Percentiles rank a stretch among this genome's conserved stretches.
Conservation (phyloP, 805 yeast species). For the Wickerhamiella shivajii region DNA sequence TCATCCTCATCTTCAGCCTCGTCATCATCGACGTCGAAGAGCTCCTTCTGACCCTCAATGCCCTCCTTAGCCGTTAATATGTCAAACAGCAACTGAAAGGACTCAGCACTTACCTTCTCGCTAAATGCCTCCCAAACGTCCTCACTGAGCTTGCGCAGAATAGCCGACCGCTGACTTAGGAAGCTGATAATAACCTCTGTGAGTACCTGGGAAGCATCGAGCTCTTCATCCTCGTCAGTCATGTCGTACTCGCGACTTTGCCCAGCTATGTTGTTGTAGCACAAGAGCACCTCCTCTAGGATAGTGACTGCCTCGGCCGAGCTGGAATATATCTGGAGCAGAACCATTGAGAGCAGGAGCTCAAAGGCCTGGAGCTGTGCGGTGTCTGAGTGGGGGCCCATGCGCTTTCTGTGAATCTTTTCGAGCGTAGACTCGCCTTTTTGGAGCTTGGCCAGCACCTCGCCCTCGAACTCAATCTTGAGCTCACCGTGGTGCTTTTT, state of each 20-base stretch:
- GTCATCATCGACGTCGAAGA: slow-evolving; percentile 54
- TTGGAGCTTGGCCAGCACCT: slow-evolving; percentile 33
- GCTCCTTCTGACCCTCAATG: slow-evolving; percentile 58
- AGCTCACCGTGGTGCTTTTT: slow-evolving; percentile 11
- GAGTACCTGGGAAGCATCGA: slow-evolving; percentile 35
- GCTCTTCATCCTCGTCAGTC: slow-evolving; percentile 22
- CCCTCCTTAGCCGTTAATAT: slow-evolving; percentile 57
- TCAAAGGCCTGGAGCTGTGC: slow-evolving; percentile 53
- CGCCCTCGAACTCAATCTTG: slow-evolving; percentile 40
- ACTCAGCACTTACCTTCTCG: slow-evolving; percentile 30
- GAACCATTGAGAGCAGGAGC: slow-evolving; percentile 56
- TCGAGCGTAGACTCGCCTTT: slow-evolving; percentile 37
- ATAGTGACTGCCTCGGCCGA: slow-evolving; percentile 58
- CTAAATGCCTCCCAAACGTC: slow-evolving; percentile 44
- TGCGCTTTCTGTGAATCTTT: slow-evolving; percentile 28
- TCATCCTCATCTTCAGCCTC: slow-evolving; percentile 26
- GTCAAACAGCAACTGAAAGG: slow-evolving; percentile 38
- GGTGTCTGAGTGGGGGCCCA: slow-evolving; percentile 24
- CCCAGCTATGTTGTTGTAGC: slow-evolving; percentile 35
- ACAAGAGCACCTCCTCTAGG: slow-evolving; percentile 53
- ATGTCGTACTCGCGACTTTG: slow-evolving; percentile 26
- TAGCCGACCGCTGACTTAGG: slow-evolving; percentile 40
- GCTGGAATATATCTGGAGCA: slow-evolving; percentile 65
- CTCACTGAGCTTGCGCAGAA: slow-evolving; percentile 43
- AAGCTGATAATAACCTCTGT: slow-evolving; percentile 47